Base-by-base conservation (phyloP, 2,329 filamentous ascomycete genomes). In the Cladobotryum protrusum region DNA sequence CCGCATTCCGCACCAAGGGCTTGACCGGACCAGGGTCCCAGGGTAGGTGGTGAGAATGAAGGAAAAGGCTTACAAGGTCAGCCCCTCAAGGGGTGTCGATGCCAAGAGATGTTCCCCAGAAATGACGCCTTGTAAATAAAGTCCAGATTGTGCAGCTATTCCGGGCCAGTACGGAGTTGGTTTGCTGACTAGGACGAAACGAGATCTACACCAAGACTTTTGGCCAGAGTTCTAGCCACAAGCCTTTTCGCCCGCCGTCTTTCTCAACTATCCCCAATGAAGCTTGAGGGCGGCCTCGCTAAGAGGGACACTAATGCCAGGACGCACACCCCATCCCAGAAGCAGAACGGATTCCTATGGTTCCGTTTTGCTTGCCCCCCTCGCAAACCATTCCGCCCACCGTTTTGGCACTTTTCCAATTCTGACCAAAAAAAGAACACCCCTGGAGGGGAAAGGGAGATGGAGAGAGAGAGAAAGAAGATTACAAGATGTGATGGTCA, bases 291-390 rank as follows among this genome's bases (percentile, higher is more conserved):
- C 24, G 24, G 24, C 24, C 24, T 29, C 24, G 24, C 24, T 29
- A 29, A 29, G 24, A 29, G 24, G 11, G 24, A 29, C 24, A 29
- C 24, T 29, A 29, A 29, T 29, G 24, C 24, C 24, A 29, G 24
- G 24, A 29, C 24, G 24, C 24, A 29, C 24, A 29, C 24, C 24
- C 24, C 24, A 29, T 29, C 24, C 24, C 24, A 29, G 24, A 29
- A 29, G 24, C 24, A 29, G 24, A 29, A 14, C 11, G 47, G 37
- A 24, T 41, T 42, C 47, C 35, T 13, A 32, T 18, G 17, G 9
- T 49, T 49, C 47, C 47, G 47, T 49, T 49, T 49, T 49, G 47
- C 39, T 45, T 35, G 47, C 42, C 45, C 24, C 42, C 45, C 24
- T 29, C 24, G 24, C 24, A 6, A 6, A 29, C 24, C 24, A 9